phyloP scores from a whole-genome alignment of 495 filamentous ascomycete genomes.

The Penicillium samsonianum region DNA sequence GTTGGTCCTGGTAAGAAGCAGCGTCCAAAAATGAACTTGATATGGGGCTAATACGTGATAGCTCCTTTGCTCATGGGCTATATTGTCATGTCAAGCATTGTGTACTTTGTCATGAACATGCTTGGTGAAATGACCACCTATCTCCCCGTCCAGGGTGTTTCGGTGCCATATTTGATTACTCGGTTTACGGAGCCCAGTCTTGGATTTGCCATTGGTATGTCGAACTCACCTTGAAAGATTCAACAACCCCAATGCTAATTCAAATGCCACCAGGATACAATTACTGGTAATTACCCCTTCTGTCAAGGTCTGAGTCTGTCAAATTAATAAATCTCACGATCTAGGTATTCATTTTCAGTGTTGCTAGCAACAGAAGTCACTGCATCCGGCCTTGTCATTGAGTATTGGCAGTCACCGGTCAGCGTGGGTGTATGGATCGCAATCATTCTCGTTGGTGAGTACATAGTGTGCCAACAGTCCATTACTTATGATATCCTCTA shows the following conservation, averaged over 20 bases:
- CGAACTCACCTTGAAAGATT: conserved; percentile 13
- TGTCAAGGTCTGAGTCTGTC: not conserved
- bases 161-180: conserved; percentile 70
- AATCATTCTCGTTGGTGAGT: conserved; percentile 61
- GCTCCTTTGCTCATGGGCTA: conserved; percentile 69
- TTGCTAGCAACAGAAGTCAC: conserved; percentile 69
- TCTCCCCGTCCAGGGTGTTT: conserved; percentile 68
- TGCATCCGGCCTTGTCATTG: conserved; percentile 66
- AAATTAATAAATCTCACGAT: conserved; percentile 20
- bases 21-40: not conserved
- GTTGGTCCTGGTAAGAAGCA: conserved; percentile 58
- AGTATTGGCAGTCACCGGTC: conserved; percentile 62
- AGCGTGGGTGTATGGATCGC: conserved; percentile 65
- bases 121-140: conserved; percentile 74
- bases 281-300: conserved; percentile 45
- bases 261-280: conserved; percentile 45
- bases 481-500: conserved; percentile 39
- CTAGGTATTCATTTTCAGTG: conserved; percentile 54
- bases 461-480: conserved; percentile 30
- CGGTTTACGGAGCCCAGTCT: conserved; percentile 69
- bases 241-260: conserved; percentile 33
- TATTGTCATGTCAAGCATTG: conserved; percentile 54
- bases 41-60: conserved; percentile 33
- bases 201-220: conserved; percentile 66
- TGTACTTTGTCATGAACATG: conserved; percentile 55